A percentile compares a stretch with the other conserved stretches of the same genome.
phyloP scores from a whole-genome alignment of 75 land plant species.

The Gnetum montanum region DNA sequence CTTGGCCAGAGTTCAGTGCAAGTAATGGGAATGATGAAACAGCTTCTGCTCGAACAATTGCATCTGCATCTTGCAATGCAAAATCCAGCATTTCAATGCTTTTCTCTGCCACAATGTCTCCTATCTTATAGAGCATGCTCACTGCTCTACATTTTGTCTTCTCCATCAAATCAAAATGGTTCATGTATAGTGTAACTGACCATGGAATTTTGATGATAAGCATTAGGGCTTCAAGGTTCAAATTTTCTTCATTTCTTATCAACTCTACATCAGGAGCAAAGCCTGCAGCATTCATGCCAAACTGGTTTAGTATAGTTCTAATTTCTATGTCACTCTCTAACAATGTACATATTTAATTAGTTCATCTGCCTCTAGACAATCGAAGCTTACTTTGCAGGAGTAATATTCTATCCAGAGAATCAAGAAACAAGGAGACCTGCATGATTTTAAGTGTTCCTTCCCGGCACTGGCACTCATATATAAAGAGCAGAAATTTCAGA shows the following conservation, averaged over 20 bases:
- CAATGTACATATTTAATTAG: no score
- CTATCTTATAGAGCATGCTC: conserved; percentile 27
- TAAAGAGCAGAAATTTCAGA: conserved; percentile 1
- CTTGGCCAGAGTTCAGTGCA: conserved; percentile 32
- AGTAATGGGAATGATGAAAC: conserved; percentile 41
- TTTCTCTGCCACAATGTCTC: conserved; percentile 3
- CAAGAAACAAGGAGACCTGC: conserved; percentile 60
- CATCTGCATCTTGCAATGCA: conserved; percentile 41
- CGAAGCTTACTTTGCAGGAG: conserved; percentile 28
- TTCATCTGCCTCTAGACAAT: no score
- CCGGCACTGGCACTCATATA: conserved; percentile 33
- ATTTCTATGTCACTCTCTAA: no score
- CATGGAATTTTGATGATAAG: conserved; percentile 46
- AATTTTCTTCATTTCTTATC: neutral
- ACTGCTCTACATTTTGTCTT: conserved; percentile 38
- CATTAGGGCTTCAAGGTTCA: conserved; percentile 9
- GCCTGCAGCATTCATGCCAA: no score
- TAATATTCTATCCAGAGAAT: conserved; percentile 61
- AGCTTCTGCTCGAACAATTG: conserved; percentile 52
- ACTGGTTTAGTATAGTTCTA: no score
- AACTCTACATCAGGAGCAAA: neutral
- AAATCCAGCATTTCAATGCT: conserved; percentile 41
- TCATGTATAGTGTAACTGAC: conserved; percentile 14
- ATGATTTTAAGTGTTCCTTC: conserved; percentile 17
- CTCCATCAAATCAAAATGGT: conserved; percentile 14